phyloP scores from a whole-genome alignment of 1,139 yeast species.

The Taiozyma sp. region DNA sequence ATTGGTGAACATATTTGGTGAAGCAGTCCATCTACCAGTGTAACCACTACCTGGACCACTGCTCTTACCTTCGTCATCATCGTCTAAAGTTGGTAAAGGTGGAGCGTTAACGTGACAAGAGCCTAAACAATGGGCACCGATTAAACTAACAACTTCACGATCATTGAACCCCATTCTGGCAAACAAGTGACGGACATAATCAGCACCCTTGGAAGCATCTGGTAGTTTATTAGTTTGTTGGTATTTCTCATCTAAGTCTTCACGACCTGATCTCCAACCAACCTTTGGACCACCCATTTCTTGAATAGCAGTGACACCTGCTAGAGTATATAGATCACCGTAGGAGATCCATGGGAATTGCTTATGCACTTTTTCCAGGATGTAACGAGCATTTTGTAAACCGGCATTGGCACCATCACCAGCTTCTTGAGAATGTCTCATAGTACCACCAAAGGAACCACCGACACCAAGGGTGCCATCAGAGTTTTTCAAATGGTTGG shows the following conservation, averaged over 20 bases:
- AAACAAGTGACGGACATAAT: constrained; percentile 64
- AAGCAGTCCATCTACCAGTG: constrained; percentile 95
- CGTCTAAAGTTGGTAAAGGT: constrained; percentile 11
- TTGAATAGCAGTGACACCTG: constrained; percentile 82
- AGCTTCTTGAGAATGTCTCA: constrained; percentile 63
- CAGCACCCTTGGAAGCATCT: constrained; percentile 67
- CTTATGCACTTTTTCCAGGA: constrained; percentile 53
- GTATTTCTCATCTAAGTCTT: constrained; percentile 39
- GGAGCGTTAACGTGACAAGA: constrained; percentile 54
- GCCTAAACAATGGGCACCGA: constrained; percentile 89
- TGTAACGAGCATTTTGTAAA: constrained; percentile 57
- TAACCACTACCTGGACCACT: constrained; percentile 49
- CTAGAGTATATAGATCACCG: constrained; percentile 87
- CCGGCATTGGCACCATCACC: constrained; percentile 75
- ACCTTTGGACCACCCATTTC: constrained; percentile 85
- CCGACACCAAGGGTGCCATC: constrained; percentile 79
- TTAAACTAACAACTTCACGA: constrained; percentile 76
- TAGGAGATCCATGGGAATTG: constrained; percentile 73
- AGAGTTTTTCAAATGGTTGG: constrained; percentile 8
- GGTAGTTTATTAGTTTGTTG: constrained; percentile 76
- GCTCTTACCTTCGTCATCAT: constrained; percentile 24
- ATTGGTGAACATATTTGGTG: constrained; percentile 78
- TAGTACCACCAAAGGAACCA: constrained; percentile 83
- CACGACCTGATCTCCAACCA: constrained; percentile 84
- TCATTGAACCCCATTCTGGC: constrained; percentile 73